These are phyloP conservation scores for Stropharia rugosoannulata DNA, from an alignment of 768 basidiomycete species.

Conservation along the genomic window DNA sequence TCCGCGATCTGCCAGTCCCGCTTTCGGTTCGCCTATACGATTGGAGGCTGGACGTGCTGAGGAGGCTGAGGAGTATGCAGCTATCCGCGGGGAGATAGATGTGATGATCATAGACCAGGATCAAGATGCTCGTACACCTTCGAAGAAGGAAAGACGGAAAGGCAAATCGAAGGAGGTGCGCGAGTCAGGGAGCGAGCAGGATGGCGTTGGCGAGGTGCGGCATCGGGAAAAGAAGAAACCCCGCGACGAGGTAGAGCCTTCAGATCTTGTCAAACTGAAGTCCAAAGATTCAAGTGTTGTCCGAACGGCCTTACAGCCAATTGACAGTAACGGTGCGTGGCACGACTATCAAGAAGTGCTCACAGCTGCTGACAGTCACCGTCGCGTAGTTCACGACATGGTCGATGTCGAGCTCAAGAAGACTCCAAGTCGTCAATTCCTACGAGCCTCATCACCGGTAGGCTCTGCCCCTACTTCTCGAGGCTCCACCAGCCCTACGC, in stretches of 20 bases:
- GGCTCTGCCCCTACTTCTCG: conserved; percentile 43
- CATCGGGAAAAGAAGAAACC: conserved; percentile 21
- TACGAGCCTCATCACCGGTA: conserved; percentile 20
- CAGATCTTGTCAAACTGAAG: conserved; percentile 43
- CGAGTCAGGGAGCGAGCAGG: conserved; percentile 29
- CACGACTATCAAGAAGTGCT: not conserved
- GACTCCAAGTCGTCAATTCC: conserved; percentile 19
- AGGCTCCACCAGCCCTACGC: conserved; percentile 43
- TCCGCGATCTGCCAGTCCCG: conserved; percentile 64
- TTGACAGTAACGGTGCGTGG: conserved; percentile 41
- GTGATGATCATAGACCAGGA: conserved; percentile 36
- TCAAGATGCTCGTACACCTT: conserved; percentile 23
- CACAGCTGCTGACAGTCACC: not conserved
- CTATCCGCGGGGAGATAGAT: conserved; percentile 28
- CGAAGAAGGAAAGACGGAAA: conserved; percentile 49
- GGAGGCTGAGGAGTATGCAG: conserved; percentile 52
- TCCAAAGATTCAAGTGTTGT: conserved; percentile 69
- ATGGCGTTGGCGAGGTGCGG: conserved; percentile 8
- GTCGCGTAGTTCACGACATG: conserved; percentile 18
- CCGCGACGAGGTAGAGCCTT: conserved; percentile 26
- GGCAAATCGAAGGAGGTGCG: conserved; percentile 39
- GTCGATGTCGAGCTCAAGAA: conserved; percentile 13
- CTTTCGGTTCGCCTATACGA: conserved; percentile 63
- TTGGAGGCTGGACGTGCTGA: conserved; percentile 55
- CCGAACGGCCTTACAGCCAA: conserved; percentile 40